Conservation (phyloP, 148 eudicot species). For the Vaccinium macrocarpon region DNA sequence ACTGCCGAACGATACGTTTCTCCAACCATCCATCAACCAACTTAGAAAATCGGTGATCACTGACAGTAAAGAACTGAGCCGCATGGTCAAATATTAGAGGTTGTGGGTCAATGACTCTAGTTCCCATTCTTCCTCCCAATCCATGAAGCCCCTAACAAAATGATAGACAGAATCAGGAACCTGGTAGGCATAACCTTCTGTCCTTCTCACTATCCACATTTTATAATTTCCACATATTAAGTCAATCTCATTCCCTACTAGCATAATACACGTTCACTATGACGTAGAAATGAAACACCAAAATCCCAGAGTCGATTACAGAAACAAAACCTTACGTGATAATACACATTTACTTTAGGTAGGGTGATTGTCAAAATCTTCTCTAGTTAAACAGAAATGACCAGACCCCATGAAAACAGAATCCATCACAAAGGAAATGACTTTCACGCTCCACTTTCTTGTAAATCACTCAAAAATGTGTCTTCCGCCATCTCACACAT, state of each 20-base stretch:
- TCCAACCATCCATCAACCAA: slow-evolving; percentile 70
- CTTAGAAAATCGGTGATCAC: slow-evolving; percentile 62
- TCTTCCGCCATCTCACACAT: not conserved
- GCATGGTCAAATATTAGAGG: slow-evolving; percentile 81
- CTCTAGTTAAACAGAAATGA: not conserved
- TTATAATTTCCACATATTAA: not conserved
- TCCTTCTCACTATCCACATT: not conserved
- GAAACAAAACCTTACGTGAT: not conserved
- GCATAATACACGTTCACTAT: not conserved
- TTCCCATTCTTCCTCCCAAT: slow-evolving; percentile 97
- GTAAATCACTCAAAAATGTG: not conserved
- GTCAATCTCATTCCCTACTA: not conserved
- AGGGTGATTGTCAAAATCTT: not conserved
- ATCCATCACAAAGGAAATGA: not conserved
- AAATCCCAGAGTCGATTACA: not conserved
- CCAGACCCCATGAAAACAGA: not conserved
- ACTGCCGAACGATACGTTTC: slow-evolving; percentile 66
- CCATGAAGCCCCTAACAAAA: slow-evolving; percentile 78
- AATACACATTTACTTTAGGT: not conserved
- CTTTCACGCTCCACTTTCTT: not conserved
- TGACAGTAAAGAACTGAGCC: slow-evolving; percentile 87
- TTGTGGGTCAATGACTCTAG: slow-evolving; percentile 70
- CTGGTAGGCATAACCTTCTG: not conserved
- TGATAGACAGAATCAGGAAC: slow-evolving; percentile 19
- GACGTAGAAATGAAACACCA: not conserved